Percentiles rank a stretch among this genome's conserved stretches.
These are phyloP conservation scores for Pisolithus orientalis DNA, from an alignment of 768 basidiomycete genomes.

Conservation along the genomic window DNA sequence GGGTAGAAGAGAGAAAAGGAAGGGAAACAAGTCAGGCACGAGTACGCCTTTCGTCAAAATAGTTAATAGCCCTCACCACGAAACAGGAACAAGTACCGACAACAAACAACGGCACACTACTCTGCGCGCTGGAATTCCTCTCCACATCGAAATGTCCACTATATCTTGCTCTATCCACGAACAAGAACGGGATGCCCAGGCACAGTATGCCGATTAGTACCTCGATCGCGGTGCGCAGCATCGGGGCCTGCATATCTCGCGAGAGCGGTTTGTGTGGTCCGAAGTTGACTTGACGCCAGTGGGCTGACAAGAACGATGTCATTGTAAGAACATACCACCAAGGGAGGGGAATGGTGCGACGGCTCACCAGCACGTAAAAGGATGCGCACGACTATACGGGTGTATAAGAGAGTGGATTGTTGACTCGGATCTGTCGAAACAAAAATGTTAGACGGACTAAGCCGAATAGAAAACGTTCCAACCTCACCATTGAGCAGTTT, in stretches of 20 bases:
- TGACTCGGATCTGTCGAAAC: conserved; percentile 12
- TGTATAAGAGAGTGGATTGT: conserved; percentile 38
- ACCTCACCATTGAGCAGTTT: conserved; percentile 40
- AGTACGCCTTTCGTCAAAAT: conserved; percentile 9
- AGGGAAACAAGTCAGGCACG: conserved; percentile 9
- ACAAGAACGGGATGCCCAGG: conserved; percentile 76
- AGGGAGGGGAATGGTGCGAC: neutral
- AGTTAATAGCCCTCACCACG: conserved; percentile 38
- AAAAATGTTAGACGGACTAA: neutral
- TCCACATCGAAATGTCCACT: conserved; percentile 55
- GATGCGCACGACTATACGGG: conserved; percentile 62
- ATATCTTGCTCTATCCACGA: conserved; percentile 45
- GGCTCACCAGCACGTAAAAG: conserved; percentile 60
- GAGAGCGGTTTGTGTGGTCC: conserved; percentile 64
- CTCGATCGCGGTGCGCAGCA: conserved; percentile 49
- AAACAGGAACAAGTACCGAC: conserved; percentile 61
- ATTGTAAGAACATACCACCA: no score
- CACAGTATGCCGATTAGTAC: conserved; percentile 58
- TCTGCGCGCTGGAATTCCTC: conserved; percentile 32
- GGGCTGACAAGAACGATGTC: conserved; percentile 27
- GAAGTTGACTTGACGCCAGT: conserved; percentile 69
- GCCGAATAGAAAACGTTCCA: neutral
- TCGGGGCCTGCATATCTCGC: conserved; percentile 38
- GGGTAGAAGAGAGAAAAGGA: neutral
- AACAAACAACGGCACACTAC: conserved; percentile 52